Percentiles rank a stretch among this genome's conserved stretches.
Evolutionary conservation across 768 basidiomycete species (phyloP).

Genomic region (Rhodotorula paludigena): DNA sequence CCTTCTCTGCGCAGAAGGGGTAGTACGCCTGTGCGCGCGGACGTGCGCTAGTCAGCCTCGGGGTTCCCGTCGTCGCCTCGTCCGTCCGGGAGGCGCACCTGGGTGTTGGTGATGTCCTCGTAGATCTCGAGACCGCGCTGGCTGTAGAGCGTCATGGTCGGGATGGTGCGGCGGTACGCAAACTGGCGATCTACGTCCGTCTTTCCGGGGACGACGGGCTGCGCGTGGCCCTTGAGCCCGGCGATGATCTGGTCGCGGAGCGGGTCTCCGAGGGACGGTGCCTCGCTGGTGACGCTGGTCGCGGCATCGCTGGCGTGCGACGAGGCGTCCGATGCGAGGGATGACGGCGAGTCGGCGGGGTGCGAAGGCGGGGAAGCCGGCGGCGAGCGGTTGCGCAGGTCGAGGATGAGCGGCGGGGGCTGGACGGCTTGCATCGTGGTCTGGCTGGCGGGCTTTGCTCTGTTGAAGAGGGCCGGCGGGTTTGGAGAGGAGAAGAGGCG

Average conservation of each 20-base stretch:
- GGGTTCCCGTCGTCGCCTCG: background rate
- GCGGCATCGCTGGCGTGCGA: too few relatives aligned
- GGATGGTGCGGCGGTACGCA: constrained; percentile 25
- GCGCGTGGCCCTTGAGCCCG: constrained; percentile 12
- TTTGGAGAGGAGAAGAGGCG: too few relatives aligned
- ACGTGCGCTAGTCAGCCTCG: background rate
- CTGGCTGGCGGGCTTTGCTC: background rate
- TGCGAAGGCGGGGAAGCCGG: background rate
- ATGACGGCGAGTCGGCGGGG: background rate
- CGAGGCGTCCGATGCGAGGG: background rate
- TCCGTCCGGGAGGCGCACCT: constrained; percentile 1
- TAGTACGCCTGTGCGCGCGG: constrained; percentile 67
- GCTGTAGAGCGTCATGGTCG: constrained; percentile 68
- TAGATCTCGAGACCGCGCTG: constrained; percentile 78
- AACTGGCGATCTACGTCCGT: constrained; percentile 11
- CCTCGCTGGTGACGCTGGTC: background rate
- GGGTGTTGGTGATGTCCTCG: constrained; percentile 72
- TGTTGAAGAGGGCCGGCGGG: background rate
- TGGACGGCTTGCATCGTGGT: background rate
- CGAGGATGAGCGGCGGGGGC: constrained; percentile 13
- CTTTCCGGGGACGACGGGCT: constrained; percentile 15
- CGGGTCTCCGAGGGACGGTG: constrained; percentile 13
- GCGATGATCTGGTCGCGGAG: constrained; percentile 28
- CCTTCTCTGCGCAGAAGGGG: constrained; percentile 79
- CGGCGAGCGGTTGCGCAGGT: constrained; percentile 9